Conservation (phyloP, 1,139 yeast species). For the Geotrichum phurueaensis region DNA sequence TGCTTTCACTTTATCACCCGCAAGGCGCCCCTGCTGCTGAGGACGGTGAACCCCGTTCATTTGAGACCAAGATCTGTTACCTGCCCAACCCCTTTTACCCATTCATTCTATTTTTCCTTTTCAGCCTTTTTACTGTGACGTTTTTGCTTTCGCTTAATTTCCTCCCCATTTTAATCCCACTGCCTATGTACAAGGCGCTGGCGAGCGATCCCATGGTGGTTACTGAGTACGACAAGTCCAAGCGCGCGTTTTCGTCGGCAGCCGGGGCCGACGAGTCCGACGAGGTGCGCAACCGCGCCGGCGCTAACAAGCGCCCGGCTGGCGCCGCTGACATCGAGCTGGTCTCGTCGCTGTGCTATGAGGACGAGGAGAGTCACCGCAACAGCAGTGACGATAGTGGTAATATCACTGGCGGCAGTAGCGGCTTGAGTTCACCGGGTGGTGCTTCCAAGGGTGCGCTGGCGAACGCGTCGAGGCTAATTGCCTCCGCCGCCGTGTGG, state of each 20-base stretch:
- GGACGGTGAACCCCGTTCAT: slow-evolving; percentile 11
- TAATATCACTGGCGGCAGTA: background rate
- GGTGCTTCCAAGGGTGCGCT: background rate
- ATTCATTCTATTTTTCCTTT: slow-evolving; percentile 28
- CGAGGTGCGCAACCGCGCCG: background rate
- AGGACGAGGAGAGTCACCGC: background rate
- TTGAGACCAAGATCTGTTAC: slow-evolving; percentile 49
- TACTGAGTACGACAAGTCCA: background rate
- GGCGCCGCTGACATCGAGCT: background rate
- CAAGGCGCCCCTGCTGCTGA: slow-evolving; percentile 6
- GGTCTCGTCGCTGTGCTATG: background rate
- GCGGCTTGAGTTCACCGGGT: background rate
- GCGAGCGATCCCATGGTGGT: background rate
- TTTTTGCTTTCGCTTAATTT: slow-evolving; percentile 19
- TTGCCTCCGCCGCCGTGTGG: background rate
- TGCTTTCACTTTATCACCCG: slow-evolving; percentile 49
- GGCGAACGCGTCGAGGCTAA: background rate
- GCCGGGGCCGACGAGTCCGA: background rate
- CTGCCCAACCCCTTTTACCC: slow-evolving; percentile 66
- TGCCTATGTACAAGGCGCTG: background rate
- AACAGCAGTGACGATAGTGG: background rate
- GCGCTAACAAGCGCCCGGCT: background rate
- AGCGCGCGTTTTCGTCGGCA: background rate
- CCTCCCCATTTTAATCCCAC: slow-evolving; percentile 21
- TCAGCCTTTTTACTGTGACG: slow-evolving; percentile 22